Conservation (phyloP, 1,284 basidiomycete species). For the Cystobasidium pallidum region DNA sequence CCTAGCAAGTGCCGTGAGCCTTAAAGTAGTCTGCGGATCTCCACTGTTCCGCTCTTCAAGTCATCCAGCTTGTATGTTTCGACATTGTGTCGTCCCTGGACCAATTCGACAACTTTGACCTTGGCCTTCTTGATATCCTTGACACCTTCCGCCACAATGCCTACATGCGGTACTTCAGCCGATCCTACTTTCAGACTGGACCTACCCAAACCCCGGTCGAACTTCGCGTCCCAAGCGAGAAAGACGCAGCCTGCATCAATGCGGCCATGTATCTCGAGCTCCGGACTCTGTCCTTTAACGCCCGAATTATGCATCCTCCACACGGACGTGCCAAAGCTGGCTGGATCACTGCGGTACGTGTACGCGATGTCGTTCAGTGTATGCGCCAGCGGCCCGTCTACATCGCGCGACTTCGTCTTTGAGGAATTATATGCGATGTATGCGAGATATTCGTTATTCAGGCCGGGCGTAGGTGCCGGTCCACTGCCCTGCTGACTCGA, state of each 20-base stretch:
- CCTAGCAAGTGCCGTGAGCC: not conserved
- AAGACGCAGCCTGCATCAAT: conserved; percentile 43
- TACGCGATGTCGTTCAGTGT: conserved; percentile 40
- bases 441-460: conserved; percentile 35
- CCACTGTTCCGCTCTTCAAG: conserved; percentile 38
- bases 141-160: conserved; percentile 36
- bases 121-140: conserved; percentile 46
- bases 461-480: conserved; percentile 7
- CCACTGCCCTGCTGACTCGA: conserved; percentile 7
- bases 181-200: conserved; percentile 33
- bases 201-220: conserved; percentile 37
- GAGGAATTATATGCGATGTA: conserved; percentile 23
- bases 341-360: conserved; percentile 31
- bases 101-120: conserved; percentile 36
- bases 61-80: conserved; percentile 43
- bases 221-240: conserved; percentile 44
- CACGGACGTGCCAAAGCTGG: conserved; percentile 29
- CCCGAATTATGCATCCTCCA: conserved; percentile 23
- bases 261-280: conserved; percentile 37
- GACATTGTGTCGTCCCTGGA: conserved; percentile 33
- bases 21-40: conserved; percentile 32
- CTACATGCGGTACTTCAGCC: conserved; percentile 38
- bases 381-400: conserved; percentile 32
- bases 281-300: conserved; percentile 25
- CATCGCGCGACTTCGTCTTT: conserved; percentile 27